A percentile compares a stretch with the other conserved stretches of the same genome.
Conservation (phyloP, 2,329 filamentous ascomycete genomes). For the Colletotrichum sp. region DNA sequence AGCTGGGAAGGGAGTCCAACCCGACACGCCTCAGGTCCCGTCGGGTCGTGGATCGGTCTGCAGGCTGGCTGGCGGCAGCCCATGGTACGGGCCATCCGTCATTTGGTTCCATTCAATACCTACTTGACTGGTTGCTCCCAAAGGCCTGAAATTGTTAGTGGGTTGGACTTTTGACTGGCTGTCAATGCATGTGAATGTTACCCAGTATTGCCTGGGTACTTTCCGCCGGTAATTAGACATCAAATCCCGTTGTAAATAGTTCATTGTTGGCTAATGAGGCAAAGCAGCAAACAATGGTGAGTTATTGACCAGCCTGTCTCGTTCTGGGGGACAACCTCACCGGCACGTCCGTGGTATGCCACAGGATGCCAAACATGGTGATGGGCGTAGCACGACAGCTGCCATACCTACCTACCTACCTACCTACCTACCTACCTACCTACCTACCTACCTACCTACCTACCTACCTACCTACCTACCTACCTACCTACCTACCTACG, state of each 20-base stretch:
- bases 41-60: neutral
- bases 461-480: too few relatives aligned
- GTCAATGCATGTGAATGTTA: neutral
- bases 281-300: neutral
- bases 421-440: too few relatives aligned
- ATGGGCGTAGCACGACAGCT: neutral
- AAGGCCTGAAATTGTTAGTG: slow-evolving; percentile 11
- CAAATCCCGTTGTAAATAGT: neutral
- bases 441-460: neutral
- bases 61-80: neutral
- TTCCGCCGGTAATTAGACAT: neutral
- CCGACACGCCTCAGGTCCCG: neutral
- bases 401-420: neutral
- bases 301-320: neutral
- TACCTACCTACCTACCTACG: too few relatives aligned
- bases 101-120: neutral
- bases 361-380: neutral
- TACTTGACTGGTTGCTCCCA: neutral
- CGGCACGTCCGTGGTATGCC: neutral
- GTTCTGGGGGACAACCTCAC: neutral
- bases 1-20: neutral
- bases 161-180: slow-evolving; percentile 1
- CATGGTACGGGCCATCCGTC: neutral
- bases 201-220: neutral
- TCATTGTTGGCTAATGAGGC: neutral